Percentiles rank a stretch among this genome's conserved stretches.
phyloP scores from a whole-genome alignment of 1,284 basidiomycete species.

The Microbotryum scabiosae region DNA sequence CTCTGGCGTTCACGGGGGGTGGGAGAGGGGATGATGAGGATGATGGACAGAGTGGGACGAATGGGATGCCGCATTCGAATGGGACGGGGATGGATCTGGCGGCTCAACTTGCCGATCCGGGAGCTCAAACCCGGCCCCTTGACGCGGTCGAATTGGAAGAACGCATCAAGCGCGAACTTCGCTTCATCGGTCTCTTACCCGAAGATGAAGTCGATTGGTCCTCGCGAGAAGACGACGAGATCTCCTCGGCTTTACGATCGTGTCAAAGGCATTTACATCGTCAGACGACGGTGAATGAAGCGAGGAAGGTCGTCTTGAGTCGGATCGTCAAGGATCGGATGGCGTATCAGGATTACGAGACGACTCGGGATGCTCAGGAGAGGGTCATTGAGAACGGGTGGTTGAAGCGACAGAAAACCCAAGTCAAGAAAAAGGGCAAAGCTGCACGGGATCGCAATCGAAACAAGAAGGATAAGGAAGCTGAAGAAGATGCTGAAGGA shows the following conservation, averaged over 20 bases:
- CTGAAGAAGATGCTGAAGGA: conserved; percentile 43
- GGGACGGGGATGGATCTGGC: neutral
- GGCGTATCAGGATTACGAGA: conserved; percentile 79
- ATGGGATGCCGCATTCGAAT: neutral
- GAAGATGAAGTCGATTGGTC: conserved; percentile 45
- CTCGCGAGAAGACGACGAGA: conserved; percentile 79
- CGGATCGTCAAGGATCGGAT: conserved; percentile 76
- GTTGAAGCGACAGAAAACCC: conserved; percentile 44
- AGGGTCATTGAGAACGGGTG: conserved; percentile 56
- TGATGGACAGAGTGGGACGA: conserved; percentile 1
- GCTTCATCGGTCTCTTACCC: conserved; percentile 46
- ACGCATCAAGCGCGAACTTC: conserved; percentile 47
- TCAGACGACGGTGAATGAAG: conserved; percentile 72
- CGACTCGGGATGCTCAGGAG: conserved; percentile 69
- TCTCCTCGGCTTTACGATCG: conserved; percentile 77
- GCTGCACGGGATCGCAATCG: too few species aligned
- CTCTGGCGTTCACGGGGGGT: conserved; percentile 47
- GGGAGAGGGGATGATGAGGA: conserved; percentile 1
- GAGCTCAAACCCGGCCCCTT: conserved; percentile 19
- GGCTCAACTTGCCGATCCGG: too few species aligned
- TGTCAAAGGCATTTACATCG: conserved; percentile 72
- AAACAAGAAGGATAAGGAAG: conserved; percentile 53
- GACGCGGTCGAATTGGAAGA: conserved; percentile 50
- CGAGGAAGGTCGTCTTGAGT: conserved; percentile 64
- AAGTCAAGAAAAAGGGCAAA: conserved; percentile 42